Conservation (phyloP, 1,284 basidiomycete species). For the Sanghuangporus baumii region DNA sequence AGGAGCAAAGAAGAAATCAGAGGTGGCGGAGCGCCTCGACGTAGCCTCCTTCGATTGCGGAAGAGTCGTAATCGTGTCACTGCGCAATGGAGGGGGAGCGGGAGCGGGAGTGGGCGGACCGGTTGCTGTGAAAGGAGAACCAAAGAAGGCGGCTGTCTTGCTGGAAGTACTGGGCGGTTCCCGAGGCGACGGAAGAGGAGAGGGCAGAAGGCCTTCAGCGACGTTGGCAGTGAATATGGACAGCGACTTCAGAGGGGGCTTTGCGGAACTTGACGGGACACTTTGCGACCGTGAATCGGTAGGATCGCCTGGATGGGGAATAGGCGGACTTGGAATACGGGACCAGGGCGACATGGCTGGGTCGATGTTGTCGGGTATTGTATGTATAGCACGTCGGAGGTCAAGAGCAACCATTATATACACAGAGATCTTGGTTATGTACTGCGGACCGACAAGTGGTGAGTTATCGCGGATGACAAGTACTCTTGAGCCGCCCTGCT, state of each 20-base stretch:
- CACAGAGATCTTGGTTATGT: not conserved
- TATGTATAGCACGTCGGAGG: not conserved
- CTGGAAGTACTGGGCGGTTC: constrained; percentile 7
- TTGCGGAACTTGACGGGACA: not conserved
- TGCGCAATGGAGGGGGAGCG: constrained; percentile 22
- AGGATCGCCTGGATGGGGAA: constrained; percentile 1
- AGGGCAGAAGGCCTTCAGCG: constrained; percentile 10
- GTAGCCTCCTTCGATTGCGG: not conserved
- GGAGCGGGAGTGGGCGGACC: constrained; percentile 26
- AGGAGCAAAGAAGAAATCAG: constrained; percentile 31
- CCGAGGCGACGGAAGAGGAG: constrained; percentile 12
- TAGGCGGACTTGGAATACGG: constrained; percentile 12
- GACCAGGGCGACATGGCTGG: constrained; percentile 15
- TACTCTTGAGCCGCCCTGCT: not conserved
- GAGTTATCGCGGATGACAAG: not conserved
- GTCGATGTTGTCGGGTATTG: not conserved
- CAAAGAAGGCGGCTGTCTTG: constrained; percentile 25
- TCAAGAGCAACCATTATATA: not conserved
- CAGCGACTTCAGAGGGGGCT: not conserved
- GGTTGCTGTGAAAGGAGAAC: constrained; percentile 35
- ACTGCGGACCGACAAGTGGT: not conserved
- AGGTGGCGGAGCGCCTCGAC: constrained; percentile 26
- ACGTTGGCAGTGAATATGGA: not conserved
- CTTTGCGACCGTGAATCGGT: not conserved
- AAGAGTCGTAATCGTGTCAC: constrained; percentile 2